Base-by-base conservation (phyloP, 2,329 filamentous ascomycete species). In the Aquanectria penicillioides region DNA sequence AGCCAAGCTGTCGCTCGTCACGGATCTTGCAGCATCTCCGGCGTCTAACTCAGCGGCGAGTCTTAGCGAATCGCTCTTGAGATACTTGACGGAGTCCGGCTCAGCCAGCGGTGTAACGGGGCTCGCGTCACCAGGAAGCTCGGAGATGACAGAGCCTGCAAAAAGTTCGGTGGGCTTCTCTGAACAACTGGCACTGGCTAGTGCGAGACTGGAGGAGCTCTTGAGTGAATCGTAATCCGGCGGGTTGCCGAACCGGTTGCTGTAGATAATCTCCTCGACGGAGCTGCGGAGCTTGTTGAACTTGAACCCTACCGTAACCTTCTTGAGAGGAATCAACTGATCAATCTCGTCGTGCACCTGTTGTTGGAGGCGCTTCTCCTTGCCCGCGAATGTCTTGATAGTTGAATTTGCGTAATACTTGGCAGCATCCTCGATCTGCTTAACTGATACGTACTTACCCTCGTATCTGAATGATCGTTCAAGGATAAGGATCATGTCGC, bases 261-360 rank as follows among this genome's bases (percentile, higher is more conserved):
- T 51, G 6, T 70, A 69, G 11, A 69, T 57, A 1, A 69, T 55
- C 2, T 66, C 52, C 17, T 70, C 66, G 1, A 69, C 41, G 0
- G 40, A 41, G 1, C 36, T 50, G 25, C 67, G 61, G 0, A 69
- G 37, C 5, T 67, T 69, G 31, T 69, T 69, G 20, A 69, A 69
- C 13, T 59, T 70, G 47, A 69, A 69, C 1, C 62, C 67, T 1
- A 69, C 41, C 0, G 59, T 50, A 1, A 69, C 2, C 2, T 66
- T 69, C 26, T 67, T 69, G 4, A 69, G 48, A 6, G 67, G 67
- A 7, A 69, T 57, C 2, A 69, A 41, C 3, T 59, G 52, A 36
- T 69, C 68, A 3, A 69, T 59, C 22, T 69, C 67, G n/a, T 70
- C 67, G 2, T 70, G 67, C 0, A 69, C 67, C 3, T 69, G 59